Evolutionary conservation across 371 early-diverging fungal species (phyloP).

Genomic region (Circinella umbellata): DNA sequence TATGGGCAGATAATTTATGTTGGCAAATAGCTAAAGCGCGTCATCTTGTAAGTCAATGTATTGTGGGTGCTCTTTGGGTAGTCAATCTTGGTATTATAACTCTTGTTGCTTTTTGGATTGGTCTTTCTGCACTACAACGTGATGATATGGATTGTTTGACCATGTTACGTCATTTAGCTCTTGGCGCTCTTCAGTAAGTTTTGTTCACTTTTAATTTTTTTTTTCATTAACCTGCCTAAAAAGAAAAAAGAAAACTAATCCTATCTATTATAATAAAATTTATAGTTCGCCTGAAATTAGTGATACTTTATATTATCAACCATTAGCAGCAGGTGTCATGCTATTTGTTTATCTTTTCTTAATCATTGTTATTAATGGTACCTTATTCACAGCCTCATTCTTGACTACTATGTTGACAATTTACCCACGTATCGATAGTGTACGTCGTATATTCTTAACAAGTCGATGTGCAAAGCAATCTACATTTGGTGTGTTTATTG

Average conservation of each 20-base stretch:
- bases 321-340: conserved; percentile 33
- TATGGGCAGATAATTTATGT: conserved; percentile 28
- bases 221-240: background rate
- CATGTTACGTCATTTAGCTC: conserved; percentile 35
- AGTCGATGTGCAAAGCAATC: conserved; percentile 20
- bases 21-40: conserved; percentile 38
- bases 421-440: conserved; percentile 20
- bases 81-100: conserved; percentile 24
- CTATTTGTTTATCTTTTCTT: conserved; percentile 39
- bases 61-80: conserved; percentile 39
- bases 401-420: conserved; percentile 36
- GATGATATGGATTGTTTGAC: conserved; percentile 32
- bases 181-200: conserved; percentile 56
- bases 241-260: background rate
- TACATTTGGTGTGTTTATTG: conserved; percentile 29
- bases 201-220: background rate
- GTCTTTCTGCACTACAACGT: conserved; percentile 42
- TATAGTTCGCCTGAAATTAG: conserved; percentile 46
- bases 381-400: conserved; percentile 45
- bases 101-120: conserved; percentile 43
- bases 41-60: conserved; percentile 34
- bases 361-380: conserved; percentile 33
- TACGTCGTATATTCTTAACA: conserved; percentile 28
- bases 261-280: too few species aligned
- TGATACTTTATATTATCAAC: conserved; percentile 42